Evolutionary conservation across 106 monocot species (phyloP).

Genomic region (Dioscorea zingiberensis): DNA sequence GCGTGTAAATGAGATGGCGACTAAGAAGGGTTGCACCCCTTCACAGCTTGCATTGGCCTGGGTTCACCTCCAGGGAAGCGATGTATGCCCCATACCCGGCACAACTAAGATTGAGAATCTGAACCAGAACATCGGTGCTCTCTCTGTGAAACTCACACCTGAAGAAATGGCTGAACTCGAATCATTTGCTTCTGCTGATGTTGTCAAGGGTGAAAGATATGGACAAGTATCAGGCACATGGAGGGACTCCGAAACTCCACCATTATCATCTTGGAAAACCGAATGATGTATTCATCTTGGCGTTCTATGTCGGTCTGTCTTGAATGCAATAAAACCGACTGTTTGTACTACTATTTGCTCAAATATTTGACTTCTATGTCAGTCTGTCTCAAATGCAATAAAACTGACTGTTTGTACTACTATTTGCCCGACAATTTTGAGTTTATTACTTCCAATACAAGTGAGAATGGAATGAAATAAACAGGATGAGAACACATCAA

Average conservation of each 20-base stretch:
- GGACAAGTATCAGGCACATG: conserved; percentile 10
- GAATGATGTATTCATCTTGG: conserved; percentile 7
- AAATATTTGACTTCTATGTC: too few relatives aligned
- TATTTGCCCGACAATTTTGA: too few relatives aligned
- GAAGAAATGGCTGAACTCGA: conserved; percentile 60
- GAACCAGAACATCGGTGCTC: conserved; percentile 43
- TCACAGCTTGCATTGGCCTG: conserved; percentile 79
- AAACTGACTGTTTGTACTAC: too few relatives aligned
- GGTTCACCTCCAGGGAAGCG: conserved; percentile 70
- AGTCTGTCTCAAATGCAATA: too few relatives aligned
- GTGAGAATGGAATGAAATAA: too few relatives aligned
- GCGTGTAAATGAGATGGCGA: conserved; percentile 48
- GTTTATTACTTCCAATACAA: too few relatives aligned
- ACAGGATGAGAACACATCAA: too few relatives aligned
- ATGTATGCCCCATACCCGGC: conserved; percentile 79
- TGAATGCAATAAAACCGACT: too few relatives aligned
- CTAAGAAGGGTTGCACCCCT: conserved; percentile 66
- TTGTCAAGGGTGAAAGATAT: conserved; percentile 37
- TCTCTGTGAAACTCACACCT: conserved; percentile 43
- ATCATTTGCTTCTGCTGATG: conserved; percentile 20
- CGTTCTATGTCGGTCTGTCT: too few relatives aligned
- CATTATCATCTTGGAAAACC: conserved; percentile 37
- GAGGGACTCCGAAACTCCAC: conserved; percentile 48
- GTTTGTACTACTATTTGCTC: too few relatives aligned
- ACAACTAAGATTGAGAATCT: conserved; percentile 63